A percentile compares a stretch with the other conserved stretches of the same genome.
Evolutionary conservation across 164 flowering plant species (phyloP).

Genomic region (Pachysandra terminalis): DNA sequence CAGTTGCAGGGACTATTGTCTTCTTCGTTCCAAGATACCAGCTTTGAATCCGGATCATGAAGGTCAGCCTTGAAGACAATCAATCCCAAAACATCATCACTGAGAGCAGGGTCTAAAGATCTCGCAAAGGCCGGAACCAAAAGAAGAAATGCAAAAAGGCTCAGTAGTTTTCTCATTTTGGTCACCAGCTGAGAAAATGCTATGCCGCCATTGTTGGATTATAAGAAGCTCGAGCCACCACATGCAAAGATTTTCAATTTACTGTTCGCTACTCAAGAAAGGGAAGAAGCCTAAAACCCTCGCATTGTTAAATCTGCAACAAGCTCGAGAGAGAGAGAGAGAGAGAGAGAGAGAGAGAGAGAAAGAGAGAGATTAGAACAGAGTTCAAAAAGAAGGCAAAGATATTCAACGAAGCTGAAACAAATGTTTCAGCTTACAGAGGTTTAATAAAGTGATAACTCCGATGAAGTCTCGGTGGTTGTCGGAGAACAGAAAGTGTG

Average conservation of each 20-base stretch:
- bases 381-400: not conserved
- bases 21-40: constrained; percentile 80
- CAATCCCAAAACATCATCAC: constrained; percentile 82
- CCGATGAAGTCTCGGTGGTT: not conserved
- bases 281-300: not conserved
- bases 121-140: constrained; percentile 17
- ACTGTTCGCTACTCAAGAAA: not conserved
- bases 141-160: constrained; percentile 7
- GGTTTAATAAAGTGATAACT: not conserved
- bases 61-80: constrained; percentile 86
- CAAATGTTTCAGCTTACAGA: not conserved
- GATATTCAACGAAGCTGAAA: not conserved
- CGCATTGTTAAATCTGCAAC: constrained; percentile 1
- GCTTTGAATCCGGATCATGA: constrained; percentile 57
- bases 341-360: no score
- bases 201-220: constrained; percentile 15
- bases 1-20: constrained; percentile 74
- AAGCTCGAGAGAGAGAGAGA: not conserved
- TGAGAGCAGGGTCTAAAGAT: constrained; percentile 56
- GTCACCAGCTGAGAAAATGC: not conserved
- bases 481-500: not conserved
- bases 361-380: no score
- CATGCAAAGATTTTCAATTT: not conserved
- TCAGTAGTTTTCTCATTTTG: constrained; percentile 16
- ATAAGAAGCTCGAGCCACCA: not conserved